phyloP scores from a whole-genome alignment of 2,329 filamentous ascomycete species.

The Rhynchosporium agropyri region DNA sequence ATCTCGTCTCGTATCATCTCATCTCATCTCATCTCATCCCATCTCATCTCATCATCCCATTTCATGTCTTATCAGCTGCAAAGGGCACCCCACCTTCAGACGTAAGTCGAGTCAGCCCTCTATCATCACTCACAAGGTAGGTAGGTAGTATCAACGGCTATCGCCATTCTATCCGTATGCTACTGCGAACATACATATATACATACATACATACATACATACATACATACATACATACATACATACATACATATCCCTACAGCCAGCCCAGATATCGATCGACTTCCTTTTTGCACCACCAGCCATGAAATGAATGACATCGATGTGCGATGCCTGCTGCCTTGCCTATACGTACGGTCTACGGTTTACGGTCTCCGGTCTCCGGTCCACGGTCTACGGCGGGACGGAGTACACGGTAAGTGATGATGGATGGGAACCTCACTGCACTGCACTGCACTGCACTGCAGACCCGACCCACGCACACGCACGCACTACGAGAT shows the following conservation, averaged over 20 bases:
- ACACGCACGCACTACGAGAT: background rate
- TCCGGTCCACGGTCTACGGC: no score
- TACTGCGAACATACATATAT: background rate
- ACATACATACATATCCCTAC: background rate
- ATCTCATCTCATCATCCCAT: background rate
- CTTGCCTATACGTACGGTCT: no score
- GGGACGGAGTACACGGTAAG: no score
- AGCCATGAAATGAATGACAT: no score
- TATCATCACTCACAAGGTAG: background rate
- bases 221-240: background rate
- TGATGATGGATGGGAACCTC: no score
- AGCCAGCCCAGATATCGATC: conserved; percentile 12
- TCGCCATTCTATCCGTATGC: background rate
- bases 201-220: no score
- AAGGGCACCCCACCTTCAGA: background rate
- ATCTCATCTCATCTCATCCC: background rate
- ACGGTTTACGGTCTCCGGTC: no score
- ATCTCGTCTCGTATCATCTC: background rate
- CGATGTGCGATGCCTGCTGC: no score
- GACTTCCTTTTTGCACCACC: background rate
- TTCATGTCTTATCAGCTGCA: no score
- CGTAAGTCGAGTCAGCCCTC: conserved; percentile 14
- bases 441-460: background rate
- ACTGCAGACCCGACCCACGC: background rate
- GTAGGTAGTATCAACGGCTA: background rate